A percentile compares a stretch with the other conserved stretches of the same genome.
These are phyloP conservation scores for Apiospora saccharicola DNA, from an alignment of 2,329 filamentous ascomycete species.

Conservation along the genomic window DNA sequence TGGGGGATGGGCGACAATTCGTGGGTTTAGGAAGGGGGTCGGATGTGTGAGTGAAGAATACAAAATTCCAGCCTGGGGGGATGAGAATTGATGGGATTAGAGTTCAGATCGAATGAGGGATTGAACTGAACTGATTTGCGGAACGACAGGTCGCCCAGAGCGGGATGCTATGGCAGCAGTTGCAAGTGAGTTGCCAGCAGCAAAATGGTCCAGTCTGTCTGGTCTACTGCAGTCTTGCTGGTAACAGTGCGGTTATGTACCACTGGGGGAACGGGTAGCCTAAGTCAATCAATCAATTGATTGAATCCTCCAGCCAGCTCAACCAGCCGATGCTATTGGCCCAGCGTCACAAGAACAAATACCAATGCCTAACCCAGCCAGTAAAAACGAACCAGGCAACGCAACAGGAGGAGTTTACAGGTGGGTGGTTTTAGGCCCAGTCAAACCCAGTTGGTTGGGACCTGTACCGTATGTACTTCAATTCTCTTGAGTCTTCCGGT, in stretches of 20 bases:
- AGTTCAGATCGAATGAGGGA: slow-evolving; percentile 23
- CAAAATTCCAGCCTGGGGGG: slow-evolving; percentile 19
- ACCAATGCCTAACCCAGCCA: not conserved
- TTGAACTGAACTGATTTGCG: slow-evolving; percentile 9
- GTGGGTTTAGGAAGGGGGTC: slow-evolving; percentile 20
- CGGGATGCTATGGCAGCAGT: not conserved
- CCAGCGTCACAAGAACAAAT: not conserved
- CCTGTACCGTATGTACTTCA: not conserved
- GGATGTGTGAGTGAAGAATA: slow-evolving; percentile 23
- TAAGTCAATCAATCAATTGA: not conserved
- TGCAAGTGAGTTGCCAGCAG: not conserved
- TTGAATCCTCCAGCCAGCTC: not conserved
- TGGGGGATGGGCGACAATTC: slow-evolving; percentile 21
- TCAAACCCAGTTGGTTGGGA: slow-evolving; percentile 10
- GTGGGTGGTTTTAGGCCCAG: slow-evolving; percentile 9
- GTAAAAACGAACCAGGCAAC: slow-evolving; percentile 1
- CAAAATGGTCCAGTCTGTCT: too few relatives aligned
- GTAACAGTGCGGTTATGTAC: not conserved
- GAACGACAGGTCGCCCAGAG: not conserved
- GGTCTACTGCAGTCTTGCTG: too few relatives aligned
- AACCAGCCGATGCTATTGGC: not conserved
- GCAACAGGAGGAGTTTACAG: not conserved
- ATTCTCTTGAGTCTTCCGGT: not conserved
- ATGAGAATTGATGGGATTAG: slow-evolving; percentile 24
- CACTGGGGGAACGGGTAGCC: not conserved